A percentile compares a stretch with the other conserved stretches of the same genome.
These are phyloP conservation scores for Teunomyces funiuensis DNA, from an alignment of 805 yeast genomes.

Conservation along the genomic window DNA sequence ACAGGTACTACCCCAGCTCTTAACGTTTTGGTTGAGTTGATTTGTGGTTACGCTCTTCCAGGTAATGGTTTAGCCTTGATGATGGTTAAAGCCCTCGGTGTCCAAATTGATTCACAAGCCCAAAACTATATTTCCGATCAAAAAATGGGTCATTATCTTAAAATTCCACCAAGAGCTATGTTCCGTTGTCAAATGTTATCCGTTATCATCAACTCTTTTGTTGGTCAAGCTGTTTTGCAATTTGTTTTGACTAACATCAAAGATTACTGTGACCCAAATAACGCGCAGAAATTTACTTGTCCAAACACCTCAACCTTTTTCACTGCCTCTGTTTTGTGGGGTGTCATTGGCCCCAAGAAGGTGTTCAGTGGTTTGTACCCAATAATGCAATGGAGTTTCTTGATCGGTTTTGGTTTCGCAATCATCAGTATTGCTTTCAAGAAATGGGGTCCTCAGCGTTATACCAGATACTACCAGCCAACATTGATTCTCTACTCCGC, in stretches of 20 bases:
- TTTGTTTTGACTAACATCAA: conserved; percentile 31
- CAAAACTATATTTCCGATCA: conserved; percentile 35
- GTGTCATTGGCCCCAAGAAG: conserved; percentile 50
- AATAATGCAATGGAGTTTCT: conserved; percentile 29
- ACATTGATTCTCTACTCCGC: conserved; percentile 29
- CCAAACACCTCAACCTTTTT: conserved; percentile 36
- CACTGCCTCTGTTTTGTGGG: conserved; percentile 63
- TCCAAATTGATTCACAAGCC: conserved; percentile 30
- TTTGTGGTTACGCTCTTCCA: conserved; percentile 26
- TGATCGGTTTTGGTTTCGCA: conserved; percentile 29
- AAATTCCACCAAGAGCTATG: conserved; percentile 21
- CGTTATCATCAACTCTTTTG: conserved; percentile 22
- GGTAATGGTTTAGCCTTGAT: conserved; percentile 25
- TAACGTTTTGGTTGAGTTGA: conserved; percentile 20
- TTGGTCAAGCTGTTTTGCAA: conserved; percentile 27
- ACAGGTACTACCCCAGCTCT: conserved; percentile 15
- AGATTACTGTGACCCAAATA: conserved; percentile 41
- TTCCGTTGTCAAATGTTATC: conserved; percentile 26
- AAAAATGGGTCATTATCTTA: conserved; percentile 28
- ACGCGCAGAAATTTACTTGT: conserved; percentile 44
- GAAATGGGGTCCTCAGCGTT: conserved; percentile 14
- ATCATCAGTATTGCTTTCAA: conserved; percentile 16
- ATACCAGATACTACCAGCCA: conserved; percentile 31
- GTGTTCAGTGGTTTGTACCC: conserved; percentile 32
- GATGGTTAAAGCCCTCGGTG: conserved; percentile 23